phyloP scores from a whole-genome alignment of 2,329 filamentous ascomycete species.

The Colletotrichum sp. region DNA sequence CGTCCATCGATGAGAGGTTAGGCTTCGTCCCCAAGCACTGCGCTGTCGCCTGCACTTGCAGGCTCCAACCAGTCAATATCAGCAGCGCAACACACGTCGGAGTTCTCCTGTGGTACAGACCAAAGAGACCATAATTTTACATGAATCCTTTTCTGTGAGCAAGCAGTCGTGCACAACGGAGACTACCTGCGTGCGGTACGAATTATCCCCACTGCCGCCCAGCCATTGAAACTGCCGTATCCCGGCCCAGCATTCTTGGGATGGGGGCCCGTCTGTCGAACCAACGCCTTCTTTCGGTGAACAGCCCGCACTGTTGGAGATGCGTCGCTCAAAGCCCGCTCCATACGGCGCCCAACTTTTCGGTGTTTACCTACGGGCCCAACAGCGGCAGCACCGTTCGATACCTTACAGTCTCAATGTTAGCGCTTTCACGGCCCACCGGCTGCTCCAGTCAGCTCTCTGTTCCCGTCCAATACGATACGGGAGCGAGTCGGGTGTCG shows the following conservation, averaged over 20 bases:
- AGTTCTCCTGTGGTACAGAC: not conserved
- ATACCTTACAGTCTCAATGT: not conserved
- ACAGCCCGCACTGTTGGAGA: not conserved
- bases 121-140: not conserved
- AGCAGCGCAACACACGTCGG: not conserved
- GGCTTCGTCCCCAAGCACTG: not conserved
- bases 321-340: not conserved
- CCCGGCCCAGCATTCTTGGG: conserved; percentile 3
- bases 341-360: not conserved
- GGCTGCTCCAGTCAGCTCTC: not conserved
- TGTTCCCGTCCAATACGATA: not conserved
- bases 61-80: not conserved
- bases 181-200: not conserved
- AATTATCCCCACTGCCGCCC: not conserved
- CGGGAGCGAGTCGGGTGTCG: not conserved
- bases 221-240: conserved; percentile 6
- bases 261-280: not conserved
- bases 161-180: not conserved
- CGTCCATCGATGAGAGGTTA: not conserved
- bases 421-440: not conserved
- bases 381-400: not conserved
- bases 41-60: not conserved
- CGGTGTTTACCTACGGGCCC: not conserved
- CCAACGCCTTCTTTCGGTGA: not conserved
- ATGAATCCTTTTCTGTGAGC: not conserved